phyloP scores from a whole-genome alignment of 2,329 filamentous ascomycete species.

The Corinectria fuckeliana region DNA sequence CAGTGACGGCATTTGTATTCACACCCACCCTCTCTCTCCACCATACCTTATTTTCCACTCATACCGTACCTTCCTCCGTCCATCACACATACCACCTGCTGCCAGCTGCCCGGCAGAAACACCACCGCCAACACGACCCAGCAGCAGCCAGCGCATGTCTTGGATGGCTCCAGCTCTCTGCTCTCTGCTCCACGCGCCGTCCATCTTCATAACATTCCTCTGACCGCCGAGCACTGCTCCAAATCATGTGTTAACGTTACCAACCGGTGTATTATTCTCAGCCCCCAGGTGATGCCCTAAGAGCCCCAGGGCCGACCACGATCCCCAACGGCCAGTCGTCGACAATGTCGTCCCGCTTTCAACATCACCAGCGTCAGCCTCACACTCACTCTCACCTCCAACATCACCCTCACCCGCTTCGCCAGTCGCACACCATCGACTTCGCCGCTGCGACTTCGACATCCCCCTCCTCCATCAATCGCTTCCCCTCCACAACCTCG shows the following conservation, averaged over 20 bases:
- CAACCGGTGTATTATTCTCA: slow-evolving; percentile 29
- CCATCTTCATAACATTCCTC: slow-evolving; percentile 27
- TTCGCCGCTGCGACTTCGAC: slow-evolving; percentile 45
- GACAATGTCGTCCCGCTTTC: slow-evolving; percentile 60
- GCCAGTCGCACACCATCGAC: slow-evolving; percentile 62
- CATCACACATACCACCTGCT: slow-evolving; percentile 5
- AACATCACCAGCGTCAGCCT: slow-evolving; percentile 22
- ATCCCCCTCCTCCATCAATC: slow-evolving; percentile 49
- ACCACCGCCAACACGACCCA: not conserved
- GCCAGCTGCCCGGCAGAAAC: slow-evolving; percentile 8
- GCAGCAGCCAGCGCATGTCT: slow-evolving; percentile 34
- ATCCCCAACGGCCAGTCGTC: slow-evolving; percentile 32
- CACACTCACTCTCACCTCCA: slow-evolving; percentile 26
- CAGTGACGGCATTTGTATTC: slow-evolving; percentile 30
- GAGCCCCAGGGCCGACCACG: slow-evolving; percentile 8
- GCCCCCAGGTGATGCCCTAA: slow-evolving; percentile 15
- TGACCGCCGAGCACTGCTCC: slow-evolving; percentile 33
- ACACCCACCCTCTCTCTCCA: slow-evolving; percentile 11
- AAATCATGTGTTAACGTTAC: slow-evolving; percentile 43
- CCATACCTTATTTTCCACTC: slow-evolving; percentile 6
- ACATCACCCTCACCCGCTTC: slow-evolving; percentile 46
- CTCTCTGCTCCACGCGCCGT: slow-evolving; percentile 26
- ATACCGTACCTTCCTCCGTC: slow-evolving; percentile 8
- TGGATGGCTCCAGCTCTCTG: too few relatives aligned
- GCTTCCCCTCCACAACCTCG: slow-evolving; percentile 73